Conservation (phyloP, 2,329 filamentous ascomycete genomes). For the Aspergillus arachidicola region DNA sequence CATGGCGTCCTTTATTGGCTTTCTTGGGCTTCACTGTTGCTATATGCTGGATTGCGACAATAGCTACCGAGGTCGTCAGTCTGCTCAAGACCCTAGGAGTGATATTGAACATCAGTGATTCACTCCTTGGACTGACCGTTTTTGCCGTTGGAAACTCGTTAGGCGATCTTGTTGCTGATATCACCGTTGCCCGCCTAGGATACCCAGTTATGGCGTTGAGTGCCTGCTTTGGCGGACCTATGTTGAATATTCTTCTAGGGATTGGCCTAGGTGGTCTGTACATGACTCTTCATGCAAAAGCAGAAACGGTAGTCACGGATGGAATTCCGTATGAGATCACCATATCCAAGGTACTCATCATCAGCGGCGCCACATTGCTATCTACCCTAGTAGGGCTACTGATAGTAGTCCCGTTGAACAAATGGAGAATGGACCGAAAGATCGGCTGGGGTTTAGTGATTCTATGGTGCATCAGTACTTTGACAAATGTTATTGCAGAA, state of each 20-base stretch:
- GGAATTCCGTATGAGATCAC: conserved; percentile 73
- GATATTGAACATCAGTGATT: conserved; percentile 89
- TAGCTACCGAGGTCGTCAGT: conserved; percentile 93
- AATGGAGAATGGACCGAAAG: conserved; percentile 79
- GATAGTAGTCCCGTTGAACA: conserved; percentile 78
- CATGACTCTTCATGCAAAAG: conserved; percentile 68
- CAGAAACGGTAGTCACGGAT: conserved; percentile 14
- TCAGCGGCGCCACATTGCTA: conserved; percentile 82
- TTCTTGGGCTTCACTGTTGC: conserved; percentile 88
- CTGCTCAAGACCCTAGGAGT: conserved; percentile 92
- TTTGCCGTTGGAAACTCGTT: conserved; percentile 96
- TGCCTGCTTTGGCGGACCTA: conserved; percentile 96
- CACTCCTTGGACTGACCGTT: conserved; percentile 89
- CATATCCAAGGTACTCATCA: conserved; percentile 80
- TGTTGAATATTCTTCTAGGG: conserved; percentile 95
- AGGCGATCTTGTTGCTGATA: conserved; percentile 90
- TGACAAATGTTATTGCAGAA: conserved; percentile 81
- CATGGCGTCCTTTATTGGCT: conserved; percentile 77
- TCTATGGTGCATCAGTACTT: conserved; percentile 79
- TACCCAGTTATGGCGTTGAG: conserved; percentile 95
- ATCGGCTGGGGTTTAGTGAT: conserved; percentile 80
- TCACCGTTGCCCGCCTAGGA: conserved; percentile 88
- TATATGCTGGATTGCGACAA: conserved; percentile 94
- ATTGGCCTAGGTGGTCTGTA: conserved; percentile 90
- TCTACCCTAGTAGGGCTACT: conserved; percentile 77